Conservation (phyloP, 495 filamentous ascomycete species). For the Lepraria neglecta region DNA sequence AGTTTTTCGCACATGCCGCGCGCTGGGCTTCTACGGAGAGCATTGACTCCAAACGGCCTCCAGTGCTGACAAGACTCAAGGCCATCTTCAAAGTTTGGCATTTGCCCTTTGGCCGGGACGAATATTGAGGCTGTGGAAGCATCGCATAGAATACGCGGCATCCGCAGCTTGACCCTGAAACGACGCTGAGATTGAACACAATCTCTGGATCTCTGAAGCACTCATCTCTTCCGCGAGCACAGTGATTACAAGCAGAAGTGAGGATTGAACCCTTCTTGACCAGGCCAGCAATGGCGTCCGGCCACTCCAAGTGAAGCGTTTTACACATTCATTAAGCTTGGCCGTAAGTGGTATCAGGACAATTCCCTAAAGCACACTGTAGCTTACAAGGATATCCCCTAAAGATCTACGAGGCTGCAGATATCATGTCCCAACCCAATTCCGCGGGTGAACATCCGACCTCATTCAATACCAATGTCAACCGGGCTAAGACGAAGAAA, state of each 20-base stretch:
- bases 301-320: neutral
- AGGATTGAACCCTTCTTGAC: neutral
- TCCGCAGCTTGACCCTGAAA: slow-evolving; percentile 4
- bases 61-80: neutral
- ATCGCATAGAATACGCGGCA: slow-evolving; percentile 7
- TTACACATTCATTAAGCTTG: too few species aligned
- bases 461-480: slow-evolving; percentile 73
- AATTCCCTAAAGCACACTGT: neutral
- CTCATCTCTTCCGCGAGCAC: neutral
- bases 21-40: slow-evolving; percentile 1
- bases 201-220: neutral
- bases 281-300: neutral
- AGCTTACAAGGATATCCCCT: neutral
- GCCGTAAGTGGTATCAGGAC: neutral
- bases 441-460: slow-evolving; percentile 38
- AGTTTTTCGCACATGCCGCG: neutral
- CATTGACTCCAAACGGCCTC: neutral
- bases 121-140: neutral
- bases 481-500: slow-evolving; percentile 84
- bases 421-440: slow-evolving; percentile 25
- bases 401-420: neutral
- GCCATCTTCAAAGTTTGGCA: neutral
- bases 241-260: neutral
- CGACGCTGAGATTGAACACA: slow-evolving; percentile 3
- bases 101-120: neutral